Evolutionary conservation across 192 early-diverging fungal species (phyloP).

Genomic region (Ambispora gerdemannii): DNA sequence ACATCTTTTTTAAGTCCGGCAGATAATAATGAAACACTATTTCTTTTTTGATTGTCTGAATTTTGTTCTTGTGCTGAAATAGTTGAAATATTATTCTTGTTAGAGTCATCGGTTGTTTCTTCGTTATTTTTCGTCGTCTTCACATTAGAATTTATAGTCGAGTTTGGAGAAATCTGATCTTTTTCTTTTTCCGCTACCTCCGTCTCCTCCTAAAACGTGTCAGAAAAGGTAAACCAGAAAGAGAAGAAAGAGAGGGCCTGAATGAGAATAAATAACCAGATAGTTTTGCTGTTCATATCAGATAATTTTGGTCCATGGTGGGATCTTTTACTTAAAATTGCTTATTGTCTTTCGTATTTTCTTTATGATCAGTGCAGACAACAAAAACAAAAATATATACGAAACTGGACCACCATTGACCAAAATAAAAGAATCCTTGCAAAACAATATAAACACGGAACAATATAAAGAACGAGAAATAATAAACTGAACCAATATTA

Average conservation of each 20-base stretch:
- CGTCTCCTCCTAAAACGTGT: not conserved
- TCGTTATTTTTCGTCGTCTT: not conserved
- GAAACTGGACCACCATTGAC: not conserved
- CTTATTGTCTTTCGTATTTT: too few relatives aligned
- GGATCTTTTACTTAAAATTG: not conserved
- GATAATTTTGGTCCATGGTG: not conserved
- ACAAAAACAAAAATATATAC: too few relatives aligned
- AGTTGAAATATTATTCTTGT: not conserved
- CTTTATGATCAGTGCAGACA: too few relatives aligned
- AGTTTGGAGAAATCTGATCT: not conserved
- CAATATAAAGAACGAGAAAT: not conserved
- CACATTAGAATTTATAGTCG: not conserved
- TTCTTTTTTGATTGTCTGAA: not conserved
- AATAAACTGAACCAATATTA: constrained; percentile 7
- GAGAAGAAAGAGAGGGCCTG: constrained; percentile 13
- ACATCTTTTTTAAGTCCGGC: constrained; percentile 3
- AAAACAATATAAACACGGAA: not conserved
- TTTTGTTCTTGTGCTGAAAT: not conserved
- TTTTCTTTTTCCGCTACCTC: not conserved
- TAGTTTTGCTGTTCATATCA: not conserved
- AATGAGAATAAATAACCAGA: constrained; percentile 17
- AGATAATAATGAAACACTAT: constrained; percentile 1
- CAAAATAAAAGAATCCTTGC: not conserved
- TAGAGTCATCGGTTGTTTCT: not conserved
- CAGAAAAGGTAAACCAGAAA: constrained; percentile 1